Conservation (phyloP, 768 basidiomycete species). For the Hericium rajendrae region DNA sequence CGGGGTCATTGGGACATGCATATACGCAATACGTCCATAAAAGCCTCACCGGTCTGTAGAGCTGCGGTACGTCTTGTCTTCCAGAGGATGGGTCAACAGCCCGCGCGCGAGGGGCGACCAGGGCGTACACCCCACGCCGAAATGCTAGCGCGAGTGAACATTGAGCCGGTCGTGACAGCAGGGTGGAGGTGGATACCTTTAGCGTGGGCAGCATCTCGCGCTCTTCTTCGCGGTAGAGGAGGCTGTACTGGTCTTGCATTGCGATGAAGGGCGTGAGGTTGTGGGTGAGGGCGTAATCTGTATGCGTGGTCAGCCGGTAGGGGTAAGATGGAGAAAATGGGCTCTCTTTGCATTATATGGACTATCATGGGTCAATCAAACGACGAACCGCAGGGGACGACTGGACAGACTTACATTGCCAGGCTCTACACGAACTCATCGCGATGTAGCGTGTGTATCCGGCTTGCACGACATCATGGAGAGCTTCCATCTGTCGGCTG, state of each 20-base stretch:
- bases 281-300: conserved; percentile 33
- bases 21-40: no score
- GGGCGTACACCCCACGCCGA: conserved; percentile 24
- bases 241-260: conserved; percentile 54
- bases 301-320: neutral
- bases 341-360: conserved; percentile 17
- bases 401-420: conserved; percentile 26
- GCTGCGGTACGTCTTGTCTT: conserved; percentile 15
- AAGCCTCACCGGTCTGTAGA: conserved; percentile 18
- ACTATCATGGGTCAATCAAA: neutral
- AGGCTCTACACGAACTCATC: conserved; percentile 28
- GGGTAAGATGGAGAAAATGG: neutral
- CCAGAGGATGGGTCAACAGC: conserved; percentile 19
- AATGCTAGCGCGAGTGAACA: conserved; percentile 9
- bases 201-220: conserved; percentile 46
- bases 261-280: conserved; percentile 45
- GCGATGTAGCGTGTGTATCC: conserved; percentile 35
- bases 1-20: no score
- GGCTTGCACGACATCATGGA: conserved; percentile 36
- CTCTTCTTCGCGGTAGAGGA: conserved; percentile 54
- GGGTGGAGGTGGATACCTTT: conserved; percentile 15
- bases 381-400: no score
- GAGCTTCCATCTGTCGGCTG: conserved; percentile 28
- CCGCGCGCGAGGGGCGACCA: conserved; percentile 31
- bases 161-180: neutral